phyloP scores from a whole-genome alignment of 139 green algal species.

The Chlorella sp. region DNA sequence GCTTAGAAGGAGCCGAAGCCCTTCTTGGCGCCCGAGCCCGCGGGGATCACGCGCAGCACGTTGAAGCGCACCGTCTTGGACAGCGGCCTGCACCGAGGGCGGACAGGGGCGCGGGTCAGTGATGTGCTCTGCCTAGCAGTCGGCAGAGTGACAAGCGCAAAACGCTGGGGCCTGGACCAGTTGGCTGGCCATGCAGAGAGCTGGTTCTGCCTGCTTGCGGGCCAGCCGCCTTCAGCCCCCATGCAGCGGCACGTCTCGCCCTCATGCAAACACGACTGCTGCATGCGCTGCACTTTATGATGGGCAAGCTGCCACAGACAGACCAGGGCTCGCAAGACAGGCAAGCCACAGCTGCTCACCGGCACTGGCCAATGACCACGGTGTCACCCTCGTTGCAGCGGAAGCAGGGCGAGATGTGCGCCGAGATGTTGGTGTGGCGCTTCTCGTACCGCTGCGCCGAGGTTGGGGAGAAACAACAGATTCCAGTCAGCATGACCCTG shows the following conservation, averaged over 20 bases:
- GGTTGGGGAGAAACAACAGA: too few relatives aligned
- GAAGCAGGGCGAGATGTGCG: conserved; percentile 97
- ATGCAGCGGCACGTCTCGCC: background rate
- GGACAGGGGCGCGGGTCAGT: background rate
- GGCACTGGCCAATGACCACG: conserved; percentile 97
- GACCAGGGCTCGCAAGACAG: too few relatives aligned
- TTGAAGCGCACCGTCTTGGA: conserved; percentile 99
- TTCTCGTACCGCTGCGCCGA: conserved; percentile 97
- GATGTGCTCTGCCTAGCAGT: background rate
- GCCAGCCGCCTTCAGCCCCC: too few relatives aligned
- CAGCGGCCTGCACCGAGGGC: conserved; percentile 80
- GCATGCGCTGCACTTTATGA: too few relatives aligned
- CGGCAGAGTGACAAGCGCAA: background rate
- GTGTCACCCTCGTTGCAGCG: conserved; percentile 93
- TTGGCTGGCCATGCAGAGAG: too few relatives aligned
- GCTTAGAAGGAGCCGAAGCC: conserved; percentile 67
- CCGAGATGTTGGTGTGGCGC: conserved; percentile 95
- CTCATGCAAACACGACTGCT: background rate
- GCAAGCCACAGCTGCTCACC: conserved; percentile 49
- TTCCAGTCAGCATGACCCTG: too few relatives aligned
- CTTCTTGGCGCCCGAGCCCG: conserved; percentile 83
- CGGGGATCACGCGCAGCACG: conserved; percentile 93
- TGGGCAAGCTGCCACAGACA: too few relatives aligned
- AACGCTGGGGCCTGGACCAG: too few relatives aligned
- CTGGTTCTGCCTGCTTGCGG: too few relatives aligned